Evolutionary conservation across 2,329 filamentous ascomycete species (phyloP).

Genomic region (Penicillium paneum): DNA sequence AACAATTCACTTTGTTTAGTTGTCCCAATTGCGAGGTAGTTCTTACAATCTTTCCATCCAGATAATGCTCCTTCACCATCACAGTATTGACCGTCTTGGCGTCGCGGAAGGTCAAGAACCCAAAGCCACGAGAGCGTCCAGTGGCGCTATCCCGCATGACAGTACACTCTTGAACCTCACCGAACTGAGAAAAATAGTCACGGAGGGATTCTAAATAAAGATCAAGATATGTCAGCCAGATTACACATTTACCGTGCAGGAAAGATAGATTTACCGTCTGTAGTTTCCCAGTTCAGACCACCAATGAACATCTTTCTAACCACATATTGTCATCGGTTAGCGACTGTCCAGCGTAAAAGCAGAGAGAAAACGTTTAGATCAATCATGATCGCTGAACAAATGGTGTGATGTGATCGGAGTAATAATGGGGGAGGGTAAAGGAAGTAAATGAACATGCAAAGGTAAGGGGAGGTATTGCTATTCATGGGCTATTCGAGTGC

Average conservation of each 20-base stretch:
- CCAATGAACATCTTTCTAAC: conserved; percentile 99
- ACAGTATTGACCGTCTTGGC: conserved; percentile 97
- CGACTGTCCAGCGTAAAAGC: background rate
- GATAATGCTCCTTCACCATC: conserved; percentile 98
- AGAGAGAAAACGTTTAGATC: background rate
- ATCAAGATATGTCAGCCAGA: background rate
- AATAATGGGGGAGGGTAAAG: background rate
- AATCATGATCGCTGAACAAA: background rate
- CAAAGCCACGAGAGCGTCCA: conserved; percentile 90
- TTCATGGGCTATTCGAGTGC: conserved; percentile 11
- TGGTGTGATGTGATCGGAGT: background rate
- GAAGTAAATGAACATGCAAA: background rate
- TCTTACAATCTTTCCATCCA: conserved; percentile 96
- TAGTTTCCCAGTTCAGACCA: conserved; percentile 98
- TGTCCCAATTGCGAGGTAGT: conserved; percentile 4
- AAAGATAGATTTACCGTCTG: conserved; percentile 70
- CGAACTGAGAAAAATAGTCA: conserved; percentile 96
- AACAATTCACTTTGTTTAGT: background rate
- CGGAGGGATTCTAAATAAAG: conserved; percentile 74
- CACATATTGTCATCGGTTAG: conserved; percentile 25
- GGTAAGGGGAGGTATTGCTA: conserved; percentile 20
- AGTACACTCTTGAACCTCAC: conserved; percentile 94
- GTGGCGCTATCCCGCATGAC: conserved; percentile 98
- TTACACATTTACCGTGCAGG: background rate
- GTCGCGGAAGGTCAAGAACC: conserved; percentile 96